phyloP scores from a whole-genome alignment of 495 filamentous ascomycete genomes.

The Annulohypoxylon nitens region DNA sequence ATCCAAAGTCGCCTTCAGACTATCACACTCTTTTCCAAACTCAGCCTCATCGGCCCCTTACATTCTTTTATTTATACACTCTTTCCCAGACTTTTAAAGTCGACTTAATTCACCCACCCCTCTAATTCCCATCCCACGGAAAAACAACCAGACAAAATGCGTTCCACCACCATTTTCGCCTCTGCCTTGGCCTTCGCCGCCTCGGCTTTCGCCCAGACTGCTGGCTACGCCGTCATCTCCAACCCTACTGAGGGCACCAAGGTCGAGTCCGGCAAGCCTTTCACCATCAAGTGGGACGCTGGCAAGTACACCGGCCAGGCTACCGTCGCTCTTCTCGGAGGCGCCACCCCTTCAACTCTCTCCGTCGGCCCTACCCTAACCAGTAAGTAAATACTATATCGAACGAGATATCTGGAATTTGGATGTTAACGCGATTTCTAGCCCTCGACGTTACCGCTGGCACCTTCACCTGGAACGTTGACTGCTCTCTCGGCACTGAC shows the following conservation, averaged over 20 bases:
- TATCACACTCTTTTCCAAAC: slow-evolving; percentile 47
- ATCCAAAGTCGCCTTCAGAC: slow-evolving; percentile 42
- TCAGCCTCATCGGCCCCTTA: slow-evolving; percentile 34
- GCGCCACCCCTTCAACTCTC: slow-evolving; percentile 49
- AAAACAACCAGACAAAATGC: slow-evolving; percentile 56
- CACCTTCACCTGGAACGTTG: slow-evolving; percentile 57
- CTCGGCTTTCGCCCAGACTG: slow-evolving; percentile 57
- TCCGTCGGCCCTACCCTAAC: slow-evolving; percentile 50
- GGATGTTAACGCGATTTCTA: slow-evolving; percentile 35
- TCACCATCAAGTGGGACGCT: slow-evolving; percentile 49
- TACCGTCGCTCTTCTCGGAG: slow-evolving; percentile 59
- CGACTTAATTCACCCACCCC: not conserved
- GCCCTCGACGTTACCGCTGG: slow-evolving; percentile 50
- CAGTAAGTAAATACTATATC: slow-evolving; percentile 51
- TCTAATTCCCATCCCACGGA: slow-evolving; percentile 31
- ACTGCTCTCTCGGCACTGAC: slow-evolving; percentile 52
- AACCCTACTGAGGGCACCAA: slow-evolving; percentile 52
- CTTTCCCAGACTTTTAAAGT: slow-evolving; percentile 25
- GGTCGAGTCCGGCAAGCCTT: slow-evolving; percentile 57
- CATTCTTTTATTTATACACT: slow-evolving; percentile 44
- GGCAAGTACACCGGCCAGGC: slow-evolving; percentile 45
- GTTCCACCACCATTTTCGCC: slow-evolving; percentile 54
- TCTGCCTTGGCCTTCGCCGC: slow-evolving; percentile 60
- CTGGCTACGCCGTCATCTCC: slow-evolving; percentile 57
- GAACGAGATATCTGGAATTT: not conserved